Evolutionary conservation across 1,139 yeast genomes (phyloP).

Genomic region (Nakaseomyces sp.): DNA sequence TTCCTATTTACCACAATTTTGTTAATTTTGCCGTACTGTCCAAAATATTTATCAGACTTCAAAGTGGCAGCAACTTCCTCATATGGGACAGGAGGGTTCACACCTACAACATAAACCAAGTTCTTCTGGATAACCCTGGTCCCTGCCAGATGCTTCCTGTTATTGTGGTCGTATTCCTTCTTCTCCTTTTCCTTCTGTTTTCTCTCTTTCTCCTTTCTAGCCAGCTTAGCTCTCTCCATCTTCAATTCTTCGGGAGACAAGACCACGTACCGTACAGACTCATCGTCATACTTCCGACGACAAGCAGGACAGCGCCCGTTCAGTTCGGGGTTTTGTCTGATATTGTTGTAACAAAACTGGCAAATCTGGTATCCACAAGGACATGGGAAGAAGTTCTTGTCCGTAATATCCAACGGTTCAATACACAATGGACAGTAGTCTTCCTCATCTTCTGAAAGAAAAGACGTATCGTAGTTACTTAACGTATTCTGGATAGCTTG

Average conservation of each 20-base stretch:
- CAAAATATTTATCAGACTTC: slow-evolving; percentile 89
- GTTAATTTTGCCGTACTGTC: slow-evolving; percentile 92
- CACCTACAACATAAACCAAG: slow-evolving; percentile 90
- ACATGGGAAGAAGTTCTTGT: slow-evolving; percentile 94
- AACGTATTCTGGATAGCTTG: slow-evolving; percentile 26
- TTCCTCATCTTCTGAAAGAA: slow-evolving; percentile 31
- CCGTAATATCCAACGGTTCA: slow-evolving; percentile 94
- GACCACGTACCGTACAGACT: slow-evolving; percentile 76
- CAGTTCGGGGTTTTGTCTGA: slow-evolving; percentile 87
- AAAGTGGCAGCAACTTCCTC: slow-evolving; percentile 83
- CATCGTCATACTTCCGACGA: slow-evolving; percentile 88
- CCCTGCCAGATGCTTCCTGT: slow-evolving; percentile 89
- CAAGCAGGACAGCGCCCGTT: slow-evolving; percentile 98
- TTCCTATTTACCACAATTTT: slow-evolving; percentile 89
- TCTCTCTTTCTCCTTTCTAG: slow-evolving; percentile 75
- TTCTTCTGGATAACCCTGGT: slow-evolving; percentile 97
- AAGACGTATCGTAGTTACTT: slow-evolving; percentile 29
- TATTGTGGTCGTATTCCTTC: slow-evolving; percentile 82
- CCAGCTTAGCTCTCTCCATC: slow-evolving; percentile 67
- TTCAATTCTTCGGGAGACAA: slow-evolving; percentile 80
- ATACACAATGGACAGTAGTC: slow-evolving; percentile 75
- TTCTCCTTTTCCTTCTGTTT: slow-evolving; percentile 86
- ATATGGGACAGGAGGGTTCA: slow-evolving; percentile 76
- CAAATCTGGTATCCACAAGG: slow-evolving; percentile 99
- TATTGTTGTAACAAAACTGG: slow-evolving; percentile 95